Evolutionary conservation across 352 stramenopile species (phyloP), one percentile per base, ranked within the genome.

Genomic region (Globisporangium iwayamae): DNA sequence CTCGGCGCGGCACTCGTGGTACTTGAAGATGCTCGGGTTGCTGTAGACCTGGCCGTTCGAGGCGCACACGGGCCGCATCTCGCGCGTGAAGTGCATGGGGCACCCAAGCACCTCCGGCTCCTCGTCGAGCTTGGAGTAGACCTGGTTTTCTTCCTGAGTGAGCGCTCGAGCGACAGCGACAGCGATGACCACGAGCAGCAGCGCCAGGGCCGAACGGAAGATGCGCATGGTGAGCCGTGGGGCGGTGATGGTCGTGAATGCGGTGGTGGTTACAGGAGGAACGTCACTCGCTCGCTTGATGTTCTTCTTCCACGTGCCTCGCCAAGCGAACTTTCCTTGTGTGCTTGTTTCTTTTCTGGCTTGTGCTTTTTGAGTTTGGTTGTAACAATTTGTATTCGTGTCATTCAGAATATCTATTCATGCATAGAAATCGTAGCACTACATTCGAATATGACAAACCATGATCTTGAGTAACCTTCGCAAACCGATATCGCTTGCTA

Each of bases 11-110:
- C 80, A 89, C 67, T 85, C 69, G 22, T 82, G 68, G 69, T 80
- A 87, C 57, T 60, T 60, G 45, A 89, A 84, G 62, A 87, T 78
- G 58, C 77, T 87, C 20, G 65, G 52, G 62, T 89, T 89, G 45
- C 54, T 66, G 68, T 86, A 82, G 41, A 75, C 72, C 56, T 73
- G 77, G 55, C 80, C 80, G 60, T 89, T 79, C 6, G 77, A 86
- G 51, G 66, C 78, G 56, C 81, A 90, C 38, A 87, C 76, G 0
- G 68, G 73, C 22, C 77, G 67, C 48, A 74, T 73, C 13, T 86
- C 78, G 11, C 78, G 74, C 50, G 75, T 86, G 54, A 87, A 86
- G 10, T 73, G 20, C 18, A 54, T 65, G 46, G 69, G 72, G 52
- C 76, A 85, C 64, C 79, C 72, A 38, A 55, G 62, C 47, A 72